Base-by-base conservation (phyloP, 2,329 filamentous ascomycete genomes). In the Lasiodiplodia sp. region DNA sequence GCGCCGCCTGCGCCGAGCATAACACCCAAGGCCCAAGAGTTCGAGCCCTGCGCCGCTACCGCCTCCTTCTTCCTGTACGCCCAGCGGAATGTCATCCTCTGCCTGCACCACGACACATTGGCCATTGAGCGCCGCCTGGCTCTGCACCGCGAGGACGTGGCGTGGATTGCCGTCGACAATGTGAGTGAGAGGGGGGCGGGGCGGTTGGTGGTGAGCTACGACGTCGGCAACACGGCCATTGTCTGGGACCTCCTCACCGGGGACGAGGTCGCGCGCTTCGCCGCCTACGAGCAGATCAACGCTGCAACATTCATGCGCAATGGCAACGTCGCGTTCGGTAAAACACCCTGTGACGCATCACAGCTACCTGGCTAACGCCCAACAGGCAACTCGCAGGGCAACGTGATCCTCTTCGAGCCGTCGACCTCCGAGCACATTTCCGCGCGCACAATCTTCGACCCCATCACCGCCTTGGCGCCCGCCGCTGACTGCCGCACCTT, bases 221-320 rank as follows among this genome's bases (percentile, higher is more conserved):
- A 99, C 84, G 88, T 88, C 21, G 91, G 93, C 47, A 92, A 95
- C 79, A 97, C 93, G 0, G 93, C 94, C 4, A 97, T 98, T 76
- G 93, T 98, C 8, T 99, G 96, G 96, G 95, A 99, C 81, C 86
- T 97, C 70, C 89, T 96, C 82, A 96, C 93, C 0, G 96, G 96
- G 60, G 90, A 94, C 69, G 94, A 97, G 80, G 87, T 97, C 69
- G 90, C 95, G 49, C 88, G 94, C n/a, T 98, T 98, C 82, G 90
- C 91, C 28, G 96, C 94, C 0, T 97, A 97, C 76, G 93, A 97
- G 76, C 88, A 92, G 72, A 87, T 98, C 71, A 90, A 90, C 25
- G 91, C 93, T 37, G 95, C 94, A 47, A 87, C 92, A 14, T 99
- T 96, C 93, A 97, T 99, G 94, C 88, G 91, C 55, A 97, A 97